A percentile compares a stretch with the other conserved stretches of the same genome.
Evolutionary conservation across 2,329 filamentous ascomycete species (phyloP).

Genomic region (Polychaeton citri): DNA sequence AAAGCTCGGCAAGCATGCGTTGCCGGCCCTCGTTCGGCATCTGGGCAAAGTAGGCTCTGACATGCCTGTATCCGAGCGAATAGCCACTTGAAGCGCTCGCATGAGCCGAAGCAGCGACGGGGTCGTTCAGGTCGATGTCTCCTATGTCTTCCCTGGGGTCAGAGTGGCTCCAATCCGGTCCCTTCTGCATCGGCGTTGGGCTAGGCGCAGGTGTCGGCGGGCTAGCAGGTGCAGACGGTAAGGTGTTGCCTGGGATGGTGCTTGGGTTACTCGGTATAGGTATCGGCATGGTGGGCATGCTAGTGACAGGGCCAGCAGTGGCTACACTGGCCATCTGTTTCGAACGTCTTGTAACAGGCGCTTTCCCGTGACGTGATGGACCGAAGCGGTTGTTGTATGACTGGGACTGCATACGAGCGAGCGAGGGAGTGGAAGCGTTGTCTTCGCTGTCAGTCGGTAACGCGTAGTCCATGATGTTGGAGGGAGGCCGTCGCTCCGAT

Average conservation of each 20-base stretch:
- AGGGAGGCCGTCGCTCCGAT: constrained; percentile 9
- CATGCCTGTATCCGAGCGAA: constrained; percentile 47
- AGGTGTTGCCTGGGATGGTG: constrained; percentile 45
- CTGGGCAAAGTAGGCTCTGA: constrained; percentile 66
- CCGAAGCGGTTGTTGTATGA: constrained; percentile 19
- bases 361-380: constrained; percentile 18
- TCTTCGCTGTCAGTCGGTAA: constrained; percentile 8
- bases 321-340: background rate
- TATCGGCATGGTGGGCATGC: constrained; percentile 28
- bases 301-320: constrained; percentile 2
- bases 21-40: constrained; percentile 65
- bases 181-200: constrained; percentile 48
- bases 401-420: constrained; percentile 19
- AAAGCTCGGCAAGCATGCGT: constrained; percentile 69
- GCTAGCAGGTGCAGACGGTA: constrained; percentile 51
- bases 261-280: constrained; percentile 30
- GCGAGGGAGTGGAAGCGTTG: constrained; percentile 9
- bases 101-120: constrained; percentile 9
- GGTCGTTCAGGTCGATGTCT: constrained; percentile 17
- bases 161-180: constrained; percentile 63
- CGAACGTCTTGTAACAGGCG: constrained; percentile 17
- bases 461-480: constrained; percentile 18
- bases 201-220: constrained; percentile 55
- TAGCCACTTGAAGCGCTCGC: constrained; percentile 13
- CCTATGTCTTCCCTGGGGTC: constrained; percentile 74